Percentiles rank a stretch among this genome's conserved stretches.
Conservation (phyloP, 768 basidiomycete genomes). For the Lactarius quietus region DNA sequence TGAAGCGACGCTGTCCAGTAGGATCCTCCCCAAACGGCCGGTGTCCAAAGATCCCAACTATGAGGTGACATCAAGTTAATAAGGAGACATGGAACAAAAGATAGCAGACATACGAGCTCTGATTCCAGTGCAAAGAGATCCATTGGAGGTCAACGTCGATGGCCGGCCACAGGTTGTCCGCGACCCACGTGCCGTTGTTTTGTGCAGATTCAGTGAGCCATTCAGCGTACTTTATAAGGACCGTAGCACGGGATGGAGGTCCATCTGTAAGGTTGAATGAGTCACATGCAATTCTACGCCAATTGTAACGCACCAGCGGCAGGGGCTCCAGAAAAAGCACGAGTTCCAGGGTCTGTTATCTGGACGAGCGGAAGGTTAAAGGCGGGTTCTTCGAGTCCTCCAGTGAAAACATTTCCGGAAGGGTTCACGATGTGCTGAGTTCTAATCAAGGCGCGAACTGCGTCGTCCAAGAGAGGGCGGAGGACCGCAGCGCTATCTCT, state of each 20-base stretch:
- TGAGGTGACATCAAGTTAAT: neutral
- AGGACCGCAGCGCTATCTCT: constrained; percentile 2
- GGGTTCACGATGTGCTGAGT: constrained; percentile 17
- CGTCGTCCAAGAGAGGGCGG: constrained; percentile 15
- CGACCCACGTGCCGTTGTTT: constrained; percentile 3
- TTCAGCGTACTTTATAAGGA: constrained; percentile 16
- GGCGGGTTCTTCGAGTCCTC: constrained; percentile 13
- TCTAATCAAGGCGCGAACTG: constrained; percentile 11
- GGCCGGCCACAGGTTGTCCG: constrained; percentile 10
- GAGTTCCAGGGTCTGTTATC: neutral
- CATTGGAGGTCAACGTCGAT: constrained; percentile 20
- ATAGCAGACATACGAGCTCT: constrained; percentile 14
- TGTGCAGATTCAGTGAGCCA: constrained; percentile 17
- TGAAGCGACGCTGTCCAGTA: constrained; percentile 21
- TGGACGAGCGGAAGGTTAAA: neutral
- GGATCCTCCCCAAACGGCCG: constrained; percentile 14
- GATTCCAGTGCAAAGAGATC: constrained; percentile 15
- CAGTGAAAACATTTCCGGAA: constrained; percentile 13
- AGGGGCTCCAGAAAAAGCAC: neutral
- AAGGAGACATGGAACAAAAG: neutral
- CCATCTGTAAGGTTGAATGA: neutral
- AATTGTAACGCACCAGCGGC: constrained; percentile 6
- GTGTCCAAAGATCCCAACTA: constrained; percentile 19
- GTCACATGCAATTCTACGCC: too few relatives aligned
- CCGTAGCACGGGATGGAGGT: constrained; percentile 8